Base-by-base conservation (phyloP, 2,329 filamentous ascomycete species). In the Penicillium hordei region DNA sequence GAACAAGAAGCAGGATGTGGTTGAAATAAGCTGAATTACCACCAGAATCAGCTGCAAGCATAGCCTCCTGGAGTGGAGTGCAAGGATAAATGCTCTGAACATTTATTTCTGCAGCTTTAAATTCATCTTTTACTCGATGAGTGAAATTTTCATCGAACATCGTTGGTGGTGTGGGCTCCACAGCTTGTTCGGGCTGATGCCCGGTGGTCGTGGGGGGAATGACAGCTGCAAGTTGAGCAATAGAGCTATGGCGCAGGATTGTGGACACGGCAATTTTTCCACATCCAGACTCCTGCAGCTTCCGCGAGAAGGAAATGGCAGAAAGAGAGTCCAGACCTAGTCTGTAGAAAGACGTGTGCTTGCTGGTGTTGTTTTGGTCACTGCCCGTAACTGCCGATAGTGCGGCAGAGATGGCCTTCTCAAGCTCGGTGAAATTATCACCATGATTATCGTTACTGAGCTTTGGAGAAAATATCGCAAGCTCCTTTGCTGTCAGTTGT, bases 61-160 rank as follows among this genome's bases (percentile, higher is more conserved):
- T 96, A 0, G 88, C 89, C 76, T 95, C 89, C 71, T 97, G 93
- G 0, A 97, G 77, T 0, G 92, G 89, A 1, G 91, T 95, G 69
- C 93, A 96, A 0, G 92, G 92, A 5, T 93, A 75, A 9, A 96
- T 79, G 1, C 77, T 79, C 31, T 82, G 74, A 3, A 89, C 76
- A 0, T 64, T 44, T 5, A 72, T 70, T 0, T 72, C 71, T 2
- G 71, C 59, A 5, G 58, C 17, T 5, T 62, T 44, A 54, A 83
- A 76, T 0, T 63, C 65, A 6, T 69, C 55, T 27, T 62, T 66
- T 7, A 81, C 62, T 33, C 64, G 59, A 13, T 68, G 61, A 0
- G 71, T 38, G 17, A 79, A 70, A 5, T 59, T 57, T 19, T 65
- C 44, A n/a, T 71, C 60, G 34, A 72, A 65, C 1, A 60, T 45